Evolutionary conservation across 371 early-diverging fungal genomes (phyloP), one percentile per base, ranked within the genome.

Genomic region (Syncephalis plumigaleata): DNA sequence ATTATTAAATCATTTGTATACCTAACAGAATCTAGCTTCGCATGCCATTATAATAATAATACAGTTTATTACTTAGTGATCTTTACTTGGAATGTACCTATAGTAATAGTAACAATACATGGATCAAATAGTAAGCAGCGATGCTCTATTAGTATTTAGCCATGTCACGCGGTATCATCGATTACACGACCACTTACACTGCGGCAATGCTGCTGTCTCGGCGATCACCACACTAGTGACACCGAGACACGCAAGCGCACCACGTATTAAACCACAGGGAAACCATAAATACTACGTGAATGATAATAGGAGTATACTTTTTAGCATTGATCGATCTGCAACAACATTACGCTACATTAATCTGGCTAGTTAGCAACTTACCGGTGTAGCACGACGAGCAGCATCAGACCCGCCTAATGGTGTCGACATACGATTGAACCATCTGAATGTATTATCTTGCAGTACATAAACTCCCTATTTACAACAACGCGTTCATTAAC

Each of bases 391-490:
- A 39, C 73, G 68, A 47, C 77, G 74, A 15, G 84, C 75, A 18
- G 91, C 79, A 44, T 87, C 89, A 0, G 73, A 73, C 2, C 72
- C 71, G 27, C 77, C 77, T 23, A 70, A 72, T 56, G 81, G 81
- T 18, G 81, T 73, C 0, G 91, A 81, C 86, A 95, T 84, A 44
- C 83, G 73, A 55, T 73, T 57, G 52, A 96, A 83, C 94, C 93
- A 93, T 42, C 82, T 71, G 55, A 97, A 97, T 56, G 79, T 79
- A 67, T 88, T 91, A 68, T 97, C 97, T 51, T 92, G 89, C n/a
- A 95, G 68, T 24, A 95, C 94, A 60, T 91, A 97, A 0, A 92
- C 86, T n/a, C 97, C 97, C 79, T 88, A 57, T n/a, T n/a, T n/a
- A n/a, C n/a, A n/a, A n/a, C n/a, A n/a, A n/a, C n/a, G n/a, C n/a